phyloP scores from a whole-genome alignment of 163 green algal species.

The Picocystis sp. region DNA sequence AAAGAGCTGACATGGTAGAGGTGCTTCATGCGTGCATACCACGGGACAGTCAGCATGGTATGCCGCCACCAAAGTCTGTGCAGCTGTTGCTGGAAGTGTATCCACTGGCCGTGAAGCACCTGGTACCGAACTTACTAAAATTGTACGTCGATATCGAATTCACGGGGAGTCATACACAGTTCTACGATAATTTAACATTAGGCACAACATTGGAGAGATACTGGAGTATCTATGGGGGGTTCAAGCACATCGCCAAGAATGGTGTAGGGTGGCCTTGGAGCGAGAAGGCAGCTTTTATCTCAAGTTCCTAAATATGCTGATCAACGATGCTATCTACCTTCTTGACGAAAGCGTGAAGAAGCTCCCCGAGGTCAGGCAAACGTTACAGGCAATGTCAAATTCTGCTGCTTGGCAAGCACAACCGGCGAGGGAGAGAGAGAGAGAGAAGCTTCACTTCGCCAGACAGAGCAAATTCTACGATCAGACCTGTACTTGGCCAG shows the following conservation, averaged over 20 bases:
- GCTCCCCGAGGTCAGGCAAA: slow-evolving; percentile 41
- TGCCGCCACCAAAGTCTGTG: slow-evolving; percentile 11
- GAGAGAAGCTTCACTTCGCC: slow-evolving; percentile 8
- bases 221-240: slow-evolving; percentile 52
- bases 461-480: slow-evolving; percentile 12
- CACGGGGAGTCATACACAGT: slow-evolving; percentile 48
- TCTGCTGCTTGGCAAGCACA: slow-evolving; percentile 23
- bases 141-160: slow-evolving; percentile 84
- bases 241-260: slow-evolving; percentile 27
- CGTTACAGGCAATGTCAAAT: slow-evolving; percentile 37
- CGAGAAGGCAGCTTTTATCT: slow-evolving; percentile 11
- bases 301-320: slow-evolving; percentile 55
- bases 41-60: slow-evolving; percentile 2
- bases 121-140: slow-evolving; percentile 58
- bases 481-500: slow-evolving; percentile 31
- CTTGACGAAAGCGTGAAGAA: slow-evolving; percentile 63
- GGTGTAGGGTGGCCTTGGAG: slow-evolving; percentile 14
- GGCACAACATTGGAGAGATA: slow-evolving; percentile 59
- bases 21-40: slow-evolving; percentile 48
- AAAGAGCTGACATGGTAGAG: slow-evolving; percentile 48
- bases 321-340: slow-evolving; percentile 69
- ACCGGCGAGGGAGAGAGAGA: slow-evolving; percentile 19
- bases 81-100: slow-evolving; percentile 48
- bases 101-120: slow-evolving; percentile 42
- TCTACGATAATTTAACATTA: slow-evolving; percentile 84